A percentile compares a stretch with the other conserved stretches of the same genome.
Conservation (phyloP, 805 yeast species). For the Candida verbasci region DNA sequence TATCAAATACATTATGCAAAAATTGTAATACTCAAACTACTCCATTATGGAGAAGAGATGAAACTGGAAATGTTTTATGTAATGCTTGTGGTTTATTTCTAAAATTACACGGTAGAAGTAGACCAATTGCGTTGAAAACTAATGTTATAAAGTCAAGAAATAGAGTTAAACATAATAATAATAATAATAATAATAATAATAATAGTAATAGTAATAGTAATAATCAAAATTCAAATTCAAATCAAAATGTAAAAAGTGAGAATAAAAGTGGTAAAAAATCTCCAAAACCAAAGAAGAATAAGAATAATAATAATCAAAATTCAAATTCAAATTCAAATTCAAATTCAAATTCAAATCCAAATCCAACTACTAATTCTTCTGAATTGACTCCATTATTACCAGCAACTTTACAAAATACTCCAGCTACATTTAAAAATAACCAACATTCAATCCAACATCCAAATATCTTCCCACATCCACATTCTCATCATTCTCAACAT, state of each 20-base stretch:
- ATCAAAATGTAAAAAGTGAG: constrained; percentile 31
- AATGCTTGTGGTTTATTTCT: constrained; percentile 91
- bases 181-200: constrained; percentile 27
- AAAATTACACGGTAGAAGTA: constrained; percentile 86
- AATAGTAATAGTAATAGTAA: constrained; percentile 17
- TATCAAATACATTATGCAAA: constrained; percentile 70
- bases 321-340: no score
- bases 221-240: no score
- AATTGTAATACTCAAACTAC: constrained; percentile 92
- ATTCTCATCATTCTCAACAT: background rate
- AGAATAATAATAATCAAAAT: constrained; percentile 9
- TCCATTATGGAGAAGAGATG: constrained; percentile 94
- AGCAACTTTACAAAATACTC: constrained; percentile 12
- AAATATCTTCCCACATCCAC: no score
- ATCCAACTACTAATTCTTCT: no score
- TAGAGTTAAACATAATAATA: no score
- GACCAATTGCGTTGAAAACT: constrained; percentile 88
- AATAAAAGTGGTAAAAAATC: constrained; percentile 17
- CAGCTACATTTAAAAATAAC: constrained; percentile 7
- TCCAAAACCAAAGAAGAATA: constrained; percentile 17
- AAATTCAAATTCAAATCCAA: no score
- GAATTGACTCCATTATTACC: constrained; percentile 26
- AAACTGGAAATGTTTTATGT: constrained; percentile 71
- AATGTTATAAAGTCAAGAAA: constrained; percentile 91
- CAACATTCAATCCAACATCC: no score